Evolutionary conservation across 1,284 basidiomycete genomes (phyloP), one percentile per base, ranked within the genome.

Genomic region (Ustilago xerochloae): DNA sequence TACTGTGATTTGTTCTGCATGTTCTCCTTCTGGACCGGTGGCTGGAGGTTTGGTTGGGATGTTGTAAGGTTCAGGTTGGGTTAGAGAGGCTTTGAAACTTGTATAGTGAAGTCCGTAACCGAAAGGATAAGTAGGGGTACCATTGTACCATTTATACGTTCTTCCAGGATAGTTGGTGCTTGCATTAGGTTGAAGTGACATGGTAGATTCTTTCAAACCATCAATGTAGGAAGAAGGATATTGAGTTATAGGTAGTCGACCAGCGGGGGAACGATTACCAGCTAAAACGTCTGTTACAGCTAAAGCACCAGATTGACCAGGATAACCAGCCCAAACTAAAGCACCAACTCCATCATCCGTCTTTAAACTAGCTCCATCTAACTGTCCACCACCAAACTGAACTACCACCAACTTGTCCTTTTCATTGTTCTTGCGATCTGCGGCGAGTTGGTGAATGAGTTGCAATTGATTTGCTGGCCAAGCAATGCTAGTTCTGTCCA

Each of bases 121-220:
- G 30, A 47, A 66, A 6, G 57, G 39, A 7, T 61, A 66, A 5
- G 51, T 53, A 1, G 64, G 26, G 3, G 13, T 45, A 7, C 64
- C 64, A 7, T 16, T n/a, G 43, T 57, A 67, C 64, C 58, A 67
- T 45, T 66, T 60, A 38, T 66, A 66, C 16, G 64, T 66, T 15
- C 64, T 28, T 0, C 64, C 64, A 2, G 57, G 52, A 33, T 66
- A 66, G n/a, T n/a, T 22, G 18, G 30, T 13, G 20, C 22, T 18
- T 1, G 7, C 22, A 24, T 47, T 36, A 7, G 64, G 48, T 4
- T 58, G 30, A 0, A 66, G 35, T 1, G 52, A 33, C 64, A 66
- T 66, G 10, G 13, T 20, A 8, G n/a, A 35, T n/a, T 60, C 57
- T 1, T 39, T 12, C 28, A 57, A 24, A 3, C 35, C 54, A 20